Conservation (phyloP, 441 rosid species). For the Geranium incanum region DNA sequence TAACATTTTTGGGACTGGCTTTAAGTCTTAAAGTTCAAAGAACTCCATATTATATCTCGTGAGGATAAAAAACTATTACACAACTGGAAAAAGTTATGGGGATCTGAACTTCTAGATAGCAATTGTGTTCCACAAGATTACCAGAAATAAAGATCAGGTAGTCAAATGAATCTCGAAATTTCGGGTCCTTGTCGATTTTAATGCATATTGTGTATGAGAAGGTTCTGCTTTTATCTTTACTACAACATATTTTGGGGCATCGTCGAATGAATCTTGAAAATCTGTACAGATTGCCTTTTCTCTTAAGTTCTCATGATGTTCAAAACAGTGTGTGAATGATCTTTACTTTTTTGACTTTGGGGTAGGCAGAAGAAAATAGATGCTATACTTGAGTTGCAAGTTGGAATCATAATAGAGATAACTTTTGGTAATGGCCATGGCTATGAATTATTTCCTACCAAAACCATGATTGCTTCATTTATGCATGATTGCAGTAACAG, state of each 20-base stretch:
- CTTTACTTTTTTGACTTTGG: conserved; percentile 6
- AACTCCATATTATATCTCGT: neutral
- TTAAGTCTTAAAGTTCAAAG: neutral
- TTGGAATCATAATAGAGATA: neutral
- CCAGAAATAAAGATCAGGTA: neutral
- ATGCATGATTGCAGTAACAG: conserved; percentile 1
- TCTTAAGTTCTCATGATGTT: neutral
- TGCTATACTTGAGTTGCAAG: conserved; percentile 9
- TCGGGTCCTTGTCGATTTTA: neutral
- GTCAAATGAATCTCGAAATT: neutral
- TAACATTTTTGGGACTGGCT: neutral
- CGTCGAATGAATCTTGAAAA: conserved; percentile 3
- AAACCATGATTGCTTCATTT: neutral
- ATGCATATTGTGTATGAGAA: neutral
- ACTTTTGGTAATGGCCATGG: neutral
- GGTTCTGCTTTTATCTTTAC: neutral
- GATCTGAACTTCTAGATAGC: neutral
- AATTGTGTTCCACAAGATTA: neutral
- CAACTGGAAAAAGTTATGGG: neutral
- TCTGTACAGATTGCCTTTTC: neutral
- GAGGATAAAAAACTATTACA: too few relatives aligned
- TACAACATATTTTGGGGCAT: neutral
- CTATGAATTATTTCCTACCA: neutral
- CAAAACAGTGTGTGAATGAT: neutral
- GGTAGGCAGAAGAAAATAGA: neutral